Conservation (phyloP, 352 stramenopile species). For the Phytophthora ramorum region DNA sequence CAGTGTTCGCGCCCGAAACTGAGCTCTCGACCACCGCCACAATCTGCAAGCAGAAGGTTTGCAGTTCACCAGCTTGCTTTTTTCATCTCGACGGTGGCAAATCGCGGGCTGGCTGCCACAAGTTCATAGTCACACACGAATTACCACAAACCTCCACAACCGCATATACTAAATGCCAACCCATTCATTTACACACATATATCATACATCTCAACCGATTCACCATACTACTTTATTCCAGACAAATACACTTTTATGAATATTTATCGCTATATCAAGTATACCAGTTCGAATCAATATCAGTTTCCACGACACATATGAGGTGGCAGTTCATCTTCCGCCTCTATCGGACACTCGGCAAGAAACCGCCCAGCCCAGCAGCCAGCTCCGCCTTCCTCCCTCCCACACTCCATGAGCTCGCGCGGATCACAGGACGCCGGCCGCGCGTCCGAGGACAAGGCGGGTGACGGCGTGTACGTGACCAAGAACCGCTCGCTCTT, state of each 20-base stretch:
- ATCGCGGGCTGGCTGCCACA: neutral
- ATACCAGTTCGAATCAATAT: neutral
- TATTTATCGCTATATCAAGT: neutral
- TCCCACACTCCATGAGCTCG: constrained; percentile 25
- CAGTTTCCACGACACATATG: neutral
- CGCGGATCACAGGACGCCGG: constrained; percentile 10
- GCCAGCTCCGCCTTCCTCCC: neutral
- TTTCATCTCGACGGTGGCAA: constrained; percentile 14
- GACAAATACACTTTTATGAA: no score
- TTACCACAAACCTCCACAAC: neutral
- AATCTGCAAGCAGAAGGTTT: constrained; percentile 19
- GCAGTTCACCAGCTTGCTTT: constrained; percentile 17
- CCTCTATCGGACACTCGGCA: constrained; percentile 26
- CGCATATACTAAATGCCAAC: neutral
- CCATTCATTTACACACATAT: neutral
- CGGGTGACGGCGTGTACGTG: constrained; percentile 81
- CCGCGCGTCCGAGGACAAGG: constrained; percentile 26
- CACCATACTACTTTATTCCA: neutral
- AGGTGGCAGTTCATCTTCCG: neutral
- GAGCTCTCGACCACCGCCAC: neutral
- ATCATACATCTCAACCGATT: neutral
- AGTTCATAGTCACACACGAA: neutral
- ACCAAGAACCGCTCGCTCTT: constrained; percentile 88
- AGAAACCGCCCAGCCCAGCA: constrained; percentile 26
- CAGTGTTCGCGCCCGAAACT: no score